Evolutionary conservation across 306 rosid species (phyloP).

Genomic region (Begonia masoniana): DNA sequence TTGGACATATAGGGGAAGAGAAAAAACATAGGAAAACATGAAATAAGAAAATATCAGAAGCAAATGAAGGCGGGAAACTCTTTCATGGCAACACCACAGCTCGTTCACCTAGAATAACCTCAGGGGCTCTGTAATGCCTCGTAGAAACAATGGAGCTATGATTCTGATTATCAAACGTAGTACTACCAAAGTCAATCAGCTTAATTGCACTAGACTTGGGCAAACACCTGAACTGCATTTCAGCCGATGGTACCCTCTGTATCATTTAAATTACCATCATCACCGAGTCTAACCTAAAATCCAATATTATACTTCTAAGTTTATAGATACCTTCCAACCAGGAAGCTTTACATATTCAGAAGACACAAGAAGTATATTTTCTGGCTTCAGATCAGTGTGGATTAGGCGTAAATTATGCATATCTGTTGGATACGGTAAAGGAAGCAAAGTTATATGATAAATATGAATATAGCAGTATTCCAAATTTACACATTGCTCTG

Average conservation of each 20-base stretch:
- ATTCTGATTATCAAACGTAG: slow-evolving; percentile 73
- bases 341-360: slow-evolving; percentile 86
- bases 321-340: slow-evolving; percentile 60
- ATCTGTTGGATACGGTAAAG: slow-evolving; percentile 52
- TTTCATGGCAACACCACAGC: slow-evolving; percentile 31
- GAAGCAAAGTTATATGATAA: slow-evolving; percentile 20
- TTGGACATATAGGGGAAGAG: too few relatives aligned
- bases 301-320: slow-evolving; percentile 21
- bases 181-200: slow-evolving; percentile 99
- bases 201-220: slow-evolving; percentile 99
- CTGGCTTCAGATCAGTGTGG: slow-evolving; percentile 98
- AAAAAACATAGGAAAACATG: slow-evolving; percentile 4
- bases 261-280: slow-evolving; percentile 44
- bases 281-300: slow-evolving; percentile 11
- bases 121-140: slow-evolving; percentile 99
- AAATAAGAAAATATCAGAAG: not conserved
- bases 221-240: slow-evolving; percentile 73
- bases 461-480: too few relatives aligned
- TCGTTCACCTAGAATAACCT: slow-evolving; percentile 81
- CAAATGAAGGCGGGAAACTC: slow-evolving; percentile 15
- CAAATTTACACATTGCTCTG: too few relatives aligned
- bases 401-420: slow-evolving; percentile 83
- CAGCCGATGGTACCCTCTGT: slow-evolving; percentile 83
- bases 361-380: slow-evolving; percentile 94
- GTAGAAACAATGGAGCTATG: slow-evolving; percentile 95